Conservation (phyloP, 352 stramenopile species). For the Globisporangium canariense region DNA sequence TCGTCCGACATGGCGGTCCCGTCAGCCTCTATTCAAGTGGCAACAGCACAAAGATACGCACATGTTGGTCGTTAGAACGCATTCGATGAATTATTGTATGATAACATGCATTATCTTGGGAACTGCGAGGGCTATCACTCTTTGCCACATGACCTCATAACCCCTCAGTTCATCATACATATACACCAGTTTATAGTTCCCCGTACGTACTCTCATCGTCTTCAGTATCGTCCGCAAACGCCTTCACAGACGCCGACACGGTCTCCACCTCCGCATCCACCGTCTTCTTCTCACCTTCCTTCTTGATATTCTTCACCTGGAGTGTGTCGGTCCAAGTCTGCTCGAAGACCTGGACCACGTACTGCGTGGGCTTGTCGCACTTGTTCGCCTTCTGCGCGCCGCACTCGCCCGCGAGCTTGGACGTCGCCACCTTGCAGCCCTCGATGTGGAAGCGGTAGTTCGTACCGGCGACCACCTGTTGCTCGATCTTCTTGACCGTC, state of each 20-base stretch:
- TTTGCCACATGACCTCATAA: neutral
- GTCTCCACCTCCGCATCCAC: neutral
- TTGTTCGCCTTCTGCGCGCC: conserved; percentile 15
- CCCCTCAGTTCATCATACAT: neutral
- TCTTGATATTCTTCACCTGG: conserved; percentile 46
- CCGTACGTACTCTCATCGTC: conserved; percentile 17
- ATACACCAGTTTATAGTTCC: conserved; percentile 4
- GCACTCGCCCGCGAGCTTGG: conserved; percentile 44
- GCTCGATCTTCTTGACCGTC: conserved; percentile 21
- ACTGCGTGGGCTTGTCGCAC: conserved; percentile 27
- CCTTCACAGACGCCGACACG: conserved; percentile 3
- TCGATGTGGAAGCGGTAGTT: conserved; percentile 73
- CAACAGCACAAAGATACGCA: neutral
- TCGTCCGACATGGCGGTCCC: conserved; percentile 3
- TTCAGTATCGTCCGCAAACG: neutral
- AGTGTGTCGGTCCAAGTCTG: conserved; percentile 67
- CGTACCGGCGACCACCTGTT: conserved; percentile 65
- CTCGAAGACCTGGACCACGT: conserved; percentile 54
- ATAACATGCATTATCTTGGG: neutral
- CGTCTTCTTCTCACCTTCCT: neutral
- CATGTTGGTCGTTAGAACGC: neutral
- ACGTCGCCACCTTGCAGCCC: conserved; percentile 39
- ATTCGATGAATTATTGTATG: neutral
- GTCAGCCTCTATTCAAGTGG: neutral
- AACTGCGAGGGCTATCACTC: neutral